Evolutionary conservation across 345 rosid species (phyloP).

Genomic region (Citrus mangshanensis): DNA sequence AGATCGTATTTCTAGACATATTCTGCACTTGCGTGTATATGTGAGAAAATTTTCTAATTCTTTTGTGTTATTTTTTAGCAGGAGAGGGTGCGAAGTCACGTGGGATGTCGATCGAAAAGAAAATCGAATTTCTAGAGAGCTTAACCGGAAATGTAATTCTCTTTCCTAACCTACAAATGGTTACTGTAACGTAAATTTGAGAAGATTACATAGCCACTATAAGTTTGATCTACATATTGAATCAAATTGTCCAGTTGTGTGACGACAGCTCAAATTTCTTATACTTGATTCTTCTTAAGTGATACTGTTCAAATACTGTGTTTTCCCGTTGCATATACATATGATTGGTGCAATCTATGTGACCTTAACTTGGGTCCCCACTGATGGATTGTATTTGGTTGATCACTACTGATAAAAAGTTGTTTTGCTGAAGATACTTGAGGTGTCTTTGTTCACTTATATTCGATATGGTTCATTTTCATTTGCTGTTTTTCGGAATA

Average conservation of each 20-base stretch:
- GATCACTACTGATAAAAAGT: neutral
- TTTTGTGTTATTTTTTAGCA: constrained; percentile 20
- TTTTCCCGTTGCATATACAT: neutral
- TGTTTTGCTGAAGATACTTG: neutral
- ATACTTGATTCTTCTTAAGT: neutral
- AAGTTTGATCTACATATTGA: neutral
- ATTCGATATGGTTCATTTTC: neutral
- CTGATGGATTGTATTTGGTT: neutral
- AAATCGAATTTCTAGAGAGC: constrained; percentile 88
- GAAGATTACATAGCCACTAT: neutral
- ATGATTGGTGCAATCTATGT: neutral
- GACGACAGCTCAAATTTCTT: neutral
- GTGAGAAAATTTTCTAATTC: neutral
- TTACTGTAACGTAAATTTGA: neutral
- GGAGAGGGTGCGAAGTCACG: constrained; percentile 56
- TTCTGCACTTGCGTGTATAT: neutral
- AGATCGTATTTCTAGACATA: neutral
- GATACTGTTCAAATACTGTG: neutral
- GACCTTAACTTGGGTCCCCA: neutral
- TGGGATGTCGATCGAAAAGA: constrained; percentile 78
- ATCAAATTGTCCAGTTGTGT: neutral
- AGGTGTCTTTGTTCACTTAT: neutral
- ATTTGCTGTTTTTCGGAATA: neutral
- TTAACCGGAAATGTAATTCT: constrained; percentile 63
- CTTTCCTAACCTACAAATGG: neutral